A percentile compares a stretch with the other conserved stretches of the same genome.
These are phyloP conservation scores for Vickermania spadyakhi DNA, from an alignment of 208 protist species.

Conservation along the genomic window DNA sequence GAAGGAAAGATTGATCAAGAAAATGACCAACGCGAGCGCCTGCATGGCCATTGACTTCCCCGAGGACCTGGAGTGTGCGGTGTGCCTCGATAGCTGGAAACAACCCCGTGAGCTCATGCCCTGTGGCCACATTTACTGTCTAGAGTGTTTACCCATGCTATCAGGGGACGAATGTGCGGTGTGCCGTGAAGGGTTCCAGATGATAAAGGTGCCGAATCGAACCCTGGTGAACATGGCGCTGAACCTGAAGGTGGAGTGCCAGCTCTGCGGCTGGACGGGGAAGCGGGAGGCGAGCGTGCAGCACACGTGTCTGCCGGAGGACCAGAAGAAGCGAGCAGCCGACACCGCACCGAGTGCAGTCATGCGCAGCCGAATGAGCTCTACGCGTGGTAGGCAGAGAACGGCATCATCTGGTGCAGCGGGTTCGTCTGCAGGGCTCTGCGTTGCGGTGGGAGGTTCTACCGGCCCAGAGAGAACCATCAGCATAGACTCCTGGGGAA, in stretches of 20 bases:
- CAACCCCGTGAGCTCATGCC: conserved; percentile 21
- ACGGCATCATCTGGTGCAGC: too few relatives aligned
- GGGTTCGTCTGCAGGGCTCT: too few relatives aligned
- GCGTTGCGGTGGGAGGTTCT: too few relatives aligned
- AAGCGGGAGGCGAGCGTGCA: conserved; percentile 28
- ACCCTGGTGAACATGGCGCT: conserved; percentile 61
- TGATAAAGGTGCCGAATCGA: conserved; percentile 35
- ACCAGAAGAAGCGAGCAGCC: neutral
- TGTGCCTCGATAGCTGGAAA: conserved; percentile 17
- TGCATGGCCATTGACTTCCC: conserved; percentile 7
- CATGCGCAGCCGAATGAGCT: neutral
- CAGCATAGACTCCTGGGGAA: too few relatives aligned
- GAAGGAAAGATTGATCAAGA: neutral
- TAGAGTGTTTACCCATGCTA: conserved; percentile 22
- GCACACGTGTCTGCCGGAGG: conserved; percentile 15
- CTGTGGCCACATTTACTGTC: conserved; percentile 62
- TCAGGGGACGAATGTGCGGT: conserved; percentile 32
- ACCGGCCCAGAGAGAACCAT: too few relatives aligned
- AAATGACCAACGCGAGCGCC: conserved; percentile 1
- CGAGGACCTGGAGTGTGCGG: conserved; percentile 13
- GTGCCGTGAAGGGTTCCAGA: conserved; percentile 31
- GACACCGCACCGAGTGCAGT: neutral
- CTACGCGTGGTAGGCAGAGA: neutral
- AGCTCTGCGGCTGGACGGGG: conserved; percentile 50
- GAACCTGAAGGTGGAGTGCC: conserved; percentile 39